phyloP scores from a whole-genome alignment of 2,329 filamentous ascomycete species.

The Stachybotrys echinatus region DNA sequence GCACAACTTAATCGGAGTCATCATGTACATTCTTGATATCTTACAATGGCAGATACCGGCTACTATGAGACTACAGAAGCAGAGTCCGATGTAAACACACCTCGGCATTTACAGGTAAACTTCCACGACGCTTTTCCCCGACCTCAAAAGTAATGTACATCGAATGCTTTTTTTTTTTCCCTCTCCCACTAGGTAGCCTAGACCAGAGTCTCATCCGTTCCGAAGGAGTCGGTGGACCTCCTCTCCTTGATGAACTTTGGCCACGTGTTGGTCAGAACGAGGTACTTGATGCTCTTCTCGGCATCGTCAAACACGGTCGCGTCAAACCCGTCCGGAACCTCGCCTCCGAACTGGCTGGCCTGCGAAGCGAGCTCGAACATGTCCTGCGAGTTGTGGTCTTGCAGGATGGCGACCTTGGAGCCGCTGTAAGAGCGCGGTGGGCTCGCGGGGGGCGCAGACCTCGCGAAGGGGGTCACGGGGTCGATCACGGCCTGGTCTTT shows the following conservation, averaged over 20 bases:
- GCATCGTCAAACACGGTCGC: constrained; percentile 52
- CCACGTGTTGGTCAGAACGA: constrained; percentile 66
- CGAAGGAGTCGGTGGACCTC: constrained; percentile 11
- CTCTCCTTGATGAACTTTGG: constrained; percentile 46
- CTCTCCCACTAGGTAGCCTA: no score
- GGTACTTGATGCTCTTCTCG: constrained; percentile 57
- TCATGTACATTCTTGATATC: not conserved
- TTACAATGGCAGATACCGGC: not conserved
- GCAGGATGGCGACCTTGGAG: not conserved
- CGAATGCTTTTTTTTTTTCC: no score
- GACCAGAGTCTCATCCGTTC: not conserved
- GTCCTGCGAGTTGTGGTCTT: not conserved
- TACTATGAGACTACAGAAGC: not conserved
- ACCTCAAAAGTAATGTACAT: no score
- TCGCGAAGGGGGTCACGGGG: constrained; percentile 32
- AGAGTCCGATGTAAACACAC: not conserved
- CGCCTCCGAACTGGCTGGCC: constrained; percentile 19
- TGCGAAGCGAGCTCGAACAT: not conserved
- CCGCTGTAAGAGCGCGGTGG: constrained; percentile 1
- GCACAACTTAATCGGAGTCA: no score
- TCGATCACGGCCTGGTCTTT: constrained; percentile 29
- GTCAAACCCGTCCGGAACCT: constrained; percentile 43
- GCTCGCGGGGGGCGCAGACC: not conserved
- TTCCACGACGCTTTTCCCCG: not conserved
- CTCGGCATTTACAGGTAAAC: not conserved